These are phyloP conservation scores for Phytophthora multivora DNA, from an alignment of 352 stramenopile genomes.

Conservation along the genomic window DNA sequence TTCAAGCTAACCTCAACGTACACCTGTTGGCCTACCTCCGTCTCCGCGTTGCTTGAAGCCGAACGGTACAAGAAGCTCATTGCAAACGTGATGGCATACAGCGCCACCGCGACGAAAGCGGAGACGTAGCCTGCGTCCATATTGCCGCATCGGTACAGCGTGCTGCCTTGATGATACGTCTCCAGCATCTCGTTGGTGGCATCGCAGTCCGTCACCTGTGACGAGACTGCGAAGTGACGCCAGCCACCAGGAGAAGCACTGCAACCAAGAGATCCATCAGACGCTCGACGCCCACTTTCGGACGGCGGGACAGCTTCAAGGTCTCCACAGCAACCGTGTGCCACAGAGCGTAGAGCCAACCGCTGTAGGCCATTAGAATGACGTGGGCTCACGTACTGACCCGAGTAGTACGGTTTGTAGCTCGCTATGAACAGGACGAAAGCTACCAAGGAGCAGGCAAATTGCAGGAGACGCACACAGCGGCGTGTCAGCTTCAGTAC, in stretches of 20 bases:
- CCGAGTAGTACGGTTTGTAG: not conserved
- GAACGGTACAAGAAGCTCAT: slow-evolving; percentile 19
- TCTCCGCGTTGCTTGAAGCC: not conserved
- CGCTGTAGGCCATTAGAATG: not conserved
- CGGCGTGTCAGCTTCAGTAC: not conserved
- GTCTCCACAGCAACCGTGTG: not conserved
- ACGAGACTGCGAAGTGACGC: not conserved
- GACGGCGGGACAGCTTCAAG: not conserved
- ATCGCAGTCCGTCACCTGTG: not conserved
- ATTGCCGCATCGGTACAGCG: slow-evolving; percentile 38
- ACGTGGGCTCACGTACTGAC: not conserved
- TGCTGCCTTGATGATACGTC: slow-evolving; percentile 5
- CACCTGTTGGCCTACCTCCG: not conserved
- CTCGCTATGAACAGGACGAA: not conserved
- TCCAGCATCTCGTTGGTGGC: not conserved
- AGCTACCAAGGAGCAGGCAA: not conserved
- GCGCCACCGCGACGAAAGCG: slow-evolving; percentile 25
- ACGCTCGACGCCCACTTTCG: not conserved
- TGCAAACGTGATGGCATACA: slow-evolving; percentile 27
- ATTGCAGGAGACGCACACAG: not conserved
- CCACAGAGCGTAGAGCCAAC: not conserved
- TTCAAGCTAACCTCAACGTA: too few relatives aligned
- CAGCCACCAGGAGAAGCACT: not conserved
- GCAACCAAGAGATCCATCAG: not conserved
- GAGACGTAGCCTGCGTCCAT: slow-evolving; percentile 33